Base-by-base conservation (phyloP, 2,329 filamentous ascomycete genomes). In the Parastagonospora avenae region DNA sequence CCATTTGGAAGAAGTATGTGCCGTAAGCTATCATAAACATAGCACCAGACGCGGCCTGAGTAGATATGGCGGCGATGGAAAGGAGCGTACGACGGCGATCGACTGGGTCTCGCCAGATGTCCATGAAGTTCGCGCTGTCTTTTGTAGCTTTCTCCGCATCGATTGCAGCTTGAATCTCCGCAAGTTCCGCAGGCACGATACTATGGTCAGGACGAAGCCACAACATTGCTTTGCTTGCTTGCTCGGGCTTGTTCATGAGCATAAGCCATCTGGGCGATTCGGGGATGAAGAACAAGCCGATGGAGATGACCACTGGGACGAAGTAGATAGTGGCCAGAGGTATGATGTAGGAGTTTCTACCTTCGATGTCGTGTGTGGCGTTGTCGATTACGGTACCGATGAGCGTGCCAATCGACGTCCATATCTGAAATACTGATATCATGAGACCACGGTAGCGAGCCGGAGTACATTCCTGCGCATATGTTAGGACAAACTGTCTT, bases 261-360 rank as follows among this genome's bases (percentile, higher is more conserved):
- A 67, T 52, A 2, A 71, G 69, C 67, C 80, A 83, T n/a, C 81
- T 73, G 1, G 81, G 81, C 2, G 60, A 64, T 30, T 72, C 69
- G 0, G 69, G 68, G 24, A 72, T 67, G 59, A 70, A 69, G 39
- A 71, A 64, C 8, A 71, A 41, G 1, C 66, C 79, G 0, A 77
- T 62, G 2, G 75, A 72, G 52, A 83, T 69, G 43, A 82, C 49
- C 6, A 73, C 68, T 0, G 81, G 81, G 6, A 83, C 74, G 38
- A 82, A 65, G 78, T 80, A 80, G 38, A 85, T 83, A 55, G 83
- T 77, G 53, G 79, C 72, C 1, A 83, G 68, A 0, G 81, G 80
- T 28, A 83, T 80, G 43, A 77, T 62, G 54, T 78, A 79, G 0
- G 68, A 55, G 1, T 61, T 52, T 4, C 50, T 51, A 0, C 61